These are phyloP conservation scores for Spiraea crenata DNA, from an alignment of 331 rosid species.

Conservation along the genomic window DNA sequence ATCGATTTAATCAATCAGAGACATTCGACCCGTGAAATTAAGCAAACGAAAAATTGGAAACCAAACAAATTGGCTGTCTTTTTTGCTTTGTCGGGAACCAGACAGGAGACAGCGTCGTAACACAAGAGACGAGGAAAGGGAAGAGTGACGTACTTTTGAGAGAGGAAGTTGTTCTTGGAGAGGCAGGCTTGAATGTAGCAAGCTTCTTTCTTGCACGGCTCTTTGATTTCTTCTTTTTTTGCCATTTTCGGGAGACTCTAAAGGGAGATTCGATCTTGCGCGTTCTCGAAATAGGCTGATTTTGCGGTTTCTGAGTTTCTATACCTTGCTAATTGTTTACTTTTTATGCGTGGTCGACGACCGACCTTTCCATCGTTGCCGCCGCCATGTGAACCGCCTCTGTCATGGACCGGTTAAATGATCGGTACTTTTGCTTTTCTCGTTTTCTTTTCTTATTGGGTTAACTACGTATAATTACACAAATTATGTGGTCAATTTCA, in stretches of 20 bases:
- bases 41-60: background rate
- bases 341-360: too few relatives aligned
- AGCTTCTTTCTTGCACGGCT: constrained; percentile 94
- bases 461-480: too few relatives aligned
- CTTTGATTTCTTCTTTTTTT: background rate
- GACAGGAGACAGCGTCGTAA: background rate
- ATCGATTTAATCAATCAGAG: background rate
- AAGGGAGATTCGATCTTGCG: background rate
- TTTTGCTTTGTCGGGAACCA: constrained; percentile 7
- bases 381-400: too few relatives aligned
- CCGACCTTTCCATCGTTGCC: too few relatives aligned
- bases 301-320: background rate
- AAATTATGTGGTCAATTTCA: too few relatives aligned
- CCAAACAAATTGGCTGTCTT: background rate
- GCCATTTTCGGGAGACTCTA: background rate
- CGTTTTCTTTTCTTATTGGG: too few relatives aligned
- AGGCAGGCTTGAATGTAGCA: constrained; percentile 94
- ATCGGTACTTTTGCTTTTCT: too few relatives aligned
- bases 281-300: background rate
- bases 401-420: too few relatives aligned
- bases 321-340: too few relatives aligned
- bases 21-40: background rate
- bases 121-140: background rate
- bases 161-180: constrained; percentile 70
- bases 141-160: constrained; percentile 50